Evolutionary conservation across 768 basidiomycete genomes (phyloP).

Genomic region (Candolleomyces aberdarensis): DNA sequence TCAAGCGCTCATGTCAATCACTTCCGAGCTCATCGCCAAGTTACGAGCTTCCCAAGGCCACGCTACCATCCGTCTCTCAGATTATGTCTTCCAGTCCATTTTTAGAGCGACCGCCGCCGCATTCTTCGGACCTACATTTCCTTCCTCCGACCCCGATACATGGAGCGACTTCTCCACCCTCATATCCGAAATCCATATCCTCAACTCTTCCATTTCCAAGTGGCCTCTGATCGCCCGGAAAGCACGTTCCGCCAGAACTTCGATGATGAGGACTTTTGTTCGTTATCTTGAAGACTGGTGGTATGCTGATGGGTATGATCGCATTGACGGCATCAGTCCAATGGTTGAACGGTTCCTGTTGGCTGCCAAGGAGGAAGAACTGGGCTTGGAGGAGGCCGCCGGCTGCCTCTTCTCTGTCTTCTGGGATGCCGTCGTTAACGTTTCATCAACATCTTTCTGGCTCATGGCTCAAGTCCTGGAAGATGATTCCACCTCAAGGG

Average conservation of each 20-base stretch:
- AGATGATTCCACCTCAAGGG: neutral
- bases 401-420: neutral
- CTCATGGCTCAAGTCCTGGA: neutral
- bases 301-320: neutral
- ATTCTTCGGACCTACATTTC: conserved; percentile 1
- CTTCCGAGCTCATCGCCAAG: neutral
- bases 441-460: neutral
- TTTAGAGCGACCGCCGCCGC: neutral
- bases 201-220: neutral
- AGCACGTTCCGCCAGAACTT: neutral
- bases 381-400: neutral
- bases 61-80: neutral
- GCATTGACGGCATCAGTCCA: neutral
- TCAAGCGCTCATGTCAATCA: neutral
- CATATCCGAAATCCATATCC: neutral
- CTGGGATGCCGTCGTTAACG: neutral
- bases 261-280: neutral
- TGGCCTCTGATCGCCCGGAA: neutral
- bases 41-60: neutral
- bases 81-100: neutral
- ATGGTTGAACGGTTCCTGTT: neutral
- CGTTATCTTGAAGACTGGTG: conserved; percentile 2
- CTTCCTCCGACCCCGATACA: neutral
- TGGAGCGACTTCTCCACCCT: neutral
- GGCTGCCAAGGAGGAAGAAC: conserved; percentile 1